A percentile compares a stretch with the other conserved stretches of the same genome.
Conservation (phyloP, 805 yeast species). For the Jamesozyma gamospora region DNA sequence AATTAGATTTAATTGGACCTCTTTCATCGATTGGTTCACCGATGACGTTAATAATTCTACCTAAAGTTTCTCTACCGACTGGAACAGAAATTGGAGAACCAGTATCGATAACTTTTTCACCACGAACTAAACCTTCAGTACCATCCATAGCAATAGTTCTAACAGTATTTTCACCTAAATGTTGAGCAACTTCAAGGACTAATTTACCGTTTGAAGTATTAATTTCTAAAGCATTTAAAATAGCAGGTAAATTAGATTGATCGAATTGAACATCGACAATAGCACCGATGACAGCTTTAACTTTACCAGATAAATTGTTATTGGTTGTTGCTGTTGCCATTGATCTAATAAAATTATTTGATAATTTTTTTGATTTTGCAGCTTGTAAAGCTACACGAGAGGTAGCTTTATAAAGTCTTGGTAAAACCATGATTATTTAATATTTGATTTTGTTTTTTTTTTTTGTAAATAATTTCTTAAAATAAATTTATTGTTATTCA, state of each 20-base stretch:
- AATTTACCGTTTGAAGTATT: slow-evolving; percentile 69
- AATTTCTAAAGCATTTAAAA: slow-evolving; percentile 91
- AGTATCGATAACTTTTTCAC: slow-evolving; percentile 82
- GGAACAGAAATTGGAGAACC: slow-evolving; percentile 99
- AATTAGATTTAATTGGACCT: slow-evolving; percentile 91
- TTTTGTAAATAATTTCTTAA: background rate
- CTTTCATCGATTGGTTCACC: slow-evolving; percentile 99
- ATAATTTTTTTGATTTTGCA: slow-evolving; percentile 43
- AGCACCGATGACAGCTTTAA: slow-evolving; percentile 98
- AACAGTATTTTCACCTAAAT: slow-evolving; percentile 99
- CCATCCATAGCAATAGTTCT: slow-evolving; percentile 99
- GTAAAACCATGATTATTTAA: slow-evolving; percentile 34
- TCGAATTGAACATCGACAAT: slow-evolving; percentile 98
- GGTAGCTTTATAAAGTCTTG: slow-evolving; percentile 51
- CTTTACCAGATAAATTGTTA: slow-evolving; percentile 56
- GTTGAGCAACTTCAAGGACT: slow-evolving; percentile 98
- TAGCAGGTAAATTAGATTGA: slow-evolving; percentile 94
- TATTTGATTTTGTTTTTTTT: background rate
- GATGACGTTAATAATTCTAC: slow-evolving; percentile 94
- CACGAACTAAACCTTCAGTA: slow-evolving; percentile 99
- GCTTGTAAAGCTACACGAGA: slow-evolving; percentile 85
- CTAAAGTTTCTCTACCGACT: slow-evolving; percentile 97
- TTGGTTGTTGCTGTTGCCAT: slow-evolving; percentile 41
- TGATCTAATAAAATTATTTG: slow-evolving; percentile 4
- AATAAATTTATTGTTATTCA: too few relatives aligned